A percentile compares a stretch with the other conserved stretches of the same genome.
phyloP scores from a whole-genome alignment of 805 yeast genomes.

The Sungouiozyma ichnusensis region DNA sequence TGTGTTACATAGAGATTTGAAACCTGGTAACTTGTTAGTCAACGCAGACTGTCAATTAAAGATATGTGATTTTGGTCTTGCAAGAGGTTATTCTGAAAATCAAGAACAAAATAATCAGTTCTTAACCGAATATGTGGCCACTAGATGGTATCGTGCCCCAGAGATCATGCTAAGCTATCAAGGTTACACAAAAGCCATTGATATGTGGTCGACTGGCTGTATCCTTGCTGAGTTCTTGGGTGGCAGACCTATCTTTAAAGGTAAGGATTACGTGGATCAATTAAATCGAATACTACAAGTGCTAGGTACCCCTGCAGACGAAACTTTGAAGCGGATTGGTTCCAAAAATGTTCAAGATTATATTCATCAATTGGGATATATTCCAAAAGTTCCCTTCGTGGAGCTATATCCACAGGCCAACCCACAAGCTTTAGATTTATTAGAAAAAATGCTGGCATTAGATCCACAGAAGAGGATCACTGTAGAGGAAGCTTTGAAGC shows the following conservation, averaged over 20 bases:
- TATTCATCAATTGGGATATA: constrained; percentile 74
- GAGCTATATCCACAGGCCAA: constrained; percentile 75
- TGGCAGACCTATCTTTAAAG: constrained; percentile 85
- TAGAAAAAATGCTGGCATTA: constrained; percentile 70
- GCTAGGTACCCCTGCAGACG: constrained; percentile 84
- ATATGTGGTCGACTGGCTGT: constrained; percentile 97
- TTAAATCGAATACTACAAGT: constrained; percentile 76
- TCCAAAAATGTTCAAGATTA: constrained; percentile 86
- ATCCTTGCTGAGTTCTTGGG: constrained; percentile 89
- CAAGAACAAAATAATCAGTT: constrained; percentile 86
- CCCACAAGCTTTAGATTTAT: constrained; percentile 73
- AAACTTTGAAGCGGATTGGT: constrained; percentile 59
- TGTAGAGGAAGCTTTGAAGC: constrained; percentile 79
- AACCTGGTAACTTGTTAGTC: constrained; percentile 86
- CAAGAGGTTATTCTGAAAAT: constrained; percentile 78
- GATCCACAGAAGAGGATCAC: constrained; percentile 79
- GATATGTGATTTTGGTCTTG: constrained; percentile 93
- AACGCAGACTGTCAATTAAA: constrained; percentile 95
- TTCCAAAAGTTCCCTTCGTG: constrained; percentile 66
- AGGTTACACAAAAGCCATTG: constrained; percentile 92
- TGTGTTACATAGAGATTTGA: constrained; percentile 86
- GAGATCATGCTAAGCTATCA: constrained; percentile 93
- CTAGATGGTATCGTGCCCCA: constrained; percentile 98
- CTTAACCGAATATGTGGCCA: constrained; percentile 94
- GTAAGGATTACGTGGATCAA: constrained; percentile 94